Conservation (phyloP, 257 asterid species). For the Jasminum sambac region DNA sequence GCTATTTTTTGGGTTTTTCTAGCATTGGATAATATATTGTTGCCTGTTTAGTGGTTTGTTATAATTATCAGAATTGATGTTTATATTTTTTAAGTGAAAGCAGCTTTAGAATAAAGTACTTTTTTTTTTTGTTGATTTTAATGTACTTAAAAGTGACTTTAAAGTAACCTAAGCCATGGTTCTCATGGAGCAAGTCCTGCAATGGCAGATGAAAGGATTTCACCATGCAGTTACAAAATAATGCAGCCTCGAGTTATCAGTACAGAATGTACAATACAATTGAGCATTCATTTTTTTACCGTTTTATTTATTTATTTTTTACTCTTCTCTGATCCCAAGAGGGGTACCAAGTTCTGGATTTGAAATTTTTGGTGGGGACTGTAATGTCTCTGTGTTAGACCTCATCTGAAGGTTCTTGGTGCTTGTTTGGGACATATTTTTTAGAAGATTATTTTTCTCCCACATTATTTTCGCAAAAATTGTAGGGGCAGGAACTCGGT, state of each 20-base stretch:
- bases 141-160: neutral
- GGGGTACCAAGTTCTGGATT: conserved; percentile 8
- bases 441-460: too few species aligned
- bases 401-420: neutral
- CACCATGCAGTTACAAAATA: conserved; percentile 10
- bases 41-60: conserved; percentile 21
- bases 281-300: neutral
- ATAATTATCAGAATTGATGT: neutral
- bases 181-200: neutral
- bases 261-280: neutral
- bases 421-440: too few species aligned
- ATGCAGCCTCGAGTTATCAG: neutral
- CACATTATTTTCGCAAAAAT: too few species aligned
- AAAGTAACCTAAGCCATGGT: neutral
- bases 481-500: too few species aligned
- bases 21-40: conserved; percentile 25
- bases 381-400: neutral
- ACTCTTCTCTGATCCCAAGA: conserved; percentile 27
- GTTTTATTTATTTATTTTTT: neutral
- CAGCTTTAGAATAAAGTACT: too few species aligned
- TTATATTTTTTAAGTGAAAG: neutral
- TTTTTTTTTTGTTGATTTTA: neutral
- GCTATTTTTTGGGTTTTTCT: conserved; percentile 28
- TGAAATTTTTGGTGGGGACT: neutral
- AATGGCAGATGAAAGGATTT: conserved; percentile 7